Conservation (phyloP, 768 basidiomycete genomes). For the Tylopilus plumbeoviolaceoides region DNA sequence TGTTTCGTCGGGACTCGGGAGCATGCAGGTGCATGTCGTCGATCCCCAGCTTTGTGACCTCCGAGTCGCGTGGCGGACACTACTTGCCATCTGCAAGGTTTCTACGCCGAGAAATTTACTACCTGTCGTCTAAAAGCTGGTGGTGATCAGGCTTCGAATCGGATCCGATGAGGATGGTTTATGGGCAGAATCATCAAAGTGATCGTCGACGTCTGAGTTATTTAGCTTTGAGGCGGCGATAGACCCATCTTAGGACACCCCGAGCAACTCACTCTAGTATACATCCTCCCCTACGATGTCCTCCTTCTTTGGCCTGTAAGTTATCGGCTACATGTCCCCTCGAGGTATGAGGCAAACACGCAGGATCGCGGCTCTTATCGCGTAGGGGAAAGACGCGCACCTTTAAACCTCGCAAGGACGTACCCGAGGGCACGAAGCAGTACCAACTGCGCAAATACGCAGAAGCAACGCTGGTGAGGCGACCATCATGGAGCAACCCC, state of each 20-base stretch:
- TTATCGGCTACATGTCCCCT: slow-evolving; percentile 7
- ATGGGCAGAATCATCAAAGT: not conserved
- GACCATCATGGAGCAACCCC: not conserved
- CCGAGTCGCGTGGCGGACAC: too few species aligned
- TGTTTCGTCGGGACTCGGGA: too few species aligned
- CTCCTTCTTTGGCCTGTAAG: slow-evolving; percentile 86
- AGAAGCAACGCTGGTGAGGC: slow-evolving; percentile 80
- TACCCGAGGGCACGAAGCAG: slow-evolving; percentile 95
- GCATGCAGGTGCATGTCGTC: too few species aligned
- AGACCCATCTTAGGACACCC: slow-evolving; percentile 13
- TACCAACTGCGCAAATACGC: slow-evolving; percentile 98
- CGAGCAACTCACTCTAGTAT: not conserved
- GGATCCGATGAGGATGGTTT: not conserved
- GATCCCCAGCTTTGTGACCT: too few species aligned
- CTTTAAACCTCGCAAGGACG: slow-evolving; percentile 94
- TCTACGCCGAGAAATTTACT: too few species aligned
- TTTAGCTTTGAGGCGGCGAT: not conserved
- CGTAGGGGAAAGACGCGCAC: slow-evolving; percentile 87
- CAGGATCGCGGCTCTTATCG: slow-evolving; percentile 8
- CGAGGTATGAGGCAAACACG: slow-evolving; percentile 9
- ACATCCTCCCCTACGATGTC: slow-evolving; percentile 50
- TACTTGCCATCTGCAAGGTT: too few species aligned
- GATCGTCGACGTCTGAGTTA: not conserved
- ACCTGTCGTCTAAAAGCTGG: not conserved
- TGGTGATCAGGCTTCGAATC: not conserved